A percentile compares a stretch with the other conserved stretches of the same genome.
Evolutionary conservation across 169 alveolate species (phyloP).

Genomic region (Amoebophrya sp.): DNA sequence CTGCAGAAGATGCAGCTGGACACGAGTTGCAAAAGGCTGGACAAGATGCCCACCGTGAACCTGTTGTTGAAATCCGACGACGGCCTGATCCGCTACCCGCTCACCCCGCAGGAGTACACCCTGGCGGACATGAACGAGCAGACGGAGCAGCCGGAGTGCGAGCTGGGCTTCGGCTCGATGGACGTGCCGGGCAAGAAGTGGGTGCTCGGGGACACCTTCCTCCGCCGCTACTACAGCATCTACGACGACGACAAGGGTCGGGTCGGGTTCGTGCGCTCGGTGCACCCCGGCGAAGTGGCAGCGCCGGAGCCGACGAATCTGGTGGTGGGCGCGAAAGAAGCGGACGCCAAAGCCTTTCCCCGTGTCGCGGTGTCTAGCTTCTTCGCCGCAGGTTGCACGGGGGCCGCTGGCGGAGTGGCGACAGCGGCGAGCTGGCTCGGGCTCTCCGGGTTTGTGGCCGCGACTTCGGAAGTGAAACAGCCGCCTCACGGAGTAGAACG

Average conservation of each 20-base stretch:
- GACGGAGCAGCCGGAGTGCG: background rate
- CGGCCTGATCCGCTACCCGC: background rate
- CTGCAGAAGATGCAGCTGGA: background rate
- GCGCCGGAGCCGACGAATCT: background rate
- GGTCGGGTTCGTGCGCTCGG: conserved; percentile 3
- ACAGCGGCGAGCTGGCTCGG: background rate
- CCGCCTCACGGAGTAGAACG: too few relatives aligned
- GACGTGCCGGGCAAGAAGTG: background rate
- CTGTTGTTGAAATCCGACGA: background rate
- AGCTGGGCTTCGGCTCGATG: conserved; percentile 7
- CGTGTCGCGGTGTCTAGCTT: background rate
- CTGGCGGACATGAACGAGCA: background rate
- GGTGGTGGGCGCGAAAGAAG: background rate
- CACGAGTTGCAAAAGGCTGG: background rate
- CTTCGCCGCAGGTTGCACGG: background rate
- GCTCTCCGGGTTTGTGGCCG: too few relatives aligned
- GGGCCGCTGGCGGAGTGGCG: background rate
- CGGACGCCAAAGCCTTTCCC: background rate
- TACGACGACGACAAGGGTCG: background rate
- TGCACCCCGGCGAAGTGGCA: background rate
- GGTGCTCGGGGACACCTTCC: background rate
- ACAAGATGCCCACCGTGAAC: background rate
- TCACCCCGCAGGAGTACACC: conserved; percentile 14
- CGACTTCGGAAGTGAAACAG: too few relatives aligned
- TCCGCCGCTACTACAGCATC: background rate